These are phyloP conservation scores for Suhomyces wounanorum DNA, from an alignment of 1,139 yeast genomes.

Conservation along the genomic window DNA sequence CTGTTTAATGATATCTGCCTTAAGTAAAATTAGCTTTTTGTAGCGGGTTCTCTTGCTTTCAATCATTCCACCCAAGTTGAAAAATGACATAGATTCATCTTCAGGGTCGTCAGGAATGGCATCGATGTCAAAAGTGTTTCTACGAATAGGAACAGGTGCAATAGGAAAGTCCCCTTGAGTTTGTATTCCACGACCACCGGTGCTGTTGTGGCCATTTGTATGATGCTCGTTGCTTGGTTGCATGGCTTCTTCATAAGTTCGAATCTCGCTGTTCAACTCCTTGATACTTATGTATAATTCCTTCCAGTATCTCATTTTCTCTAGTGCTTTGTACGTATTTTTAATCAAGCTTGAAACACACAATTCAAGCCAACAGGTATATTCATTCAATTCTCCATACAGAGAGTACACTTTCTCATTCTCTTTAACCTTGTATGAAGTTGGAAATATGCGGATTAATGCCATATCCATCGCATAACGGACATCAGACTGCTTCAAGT, in stretches of 20 bases:
- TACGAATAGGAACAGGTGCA: slow-evolving; percentile 3
- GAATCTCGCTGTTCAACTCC: slow-evolving; percentile 34
- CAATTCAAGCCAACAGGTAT: slow-evolving; percentile 34
- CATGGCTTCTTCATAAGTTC: slow-evolving; percentile 24
- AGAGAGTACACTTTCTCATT: slow-evolving; percentile 15
- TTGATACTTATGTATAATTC: slow-evolving; percentile 35
- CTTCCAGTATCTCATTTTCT: slow-evolving; percentile 55
- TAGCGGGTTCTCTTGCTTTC: slow-evolving; percentile 41
- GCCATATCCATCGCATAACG: slow-evolving; percentile 24
- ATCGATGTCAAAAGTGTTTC: slow-evolving; percentile 14
- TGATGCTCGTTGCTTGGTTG: slow-evolving; percentile 1
- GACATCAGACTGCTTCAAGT: slow-evolving; percentile 48
- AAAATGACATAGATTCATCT: slow-evolving; percentile 23
- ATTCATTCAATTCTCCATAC: slow-evolving; percentile 22
- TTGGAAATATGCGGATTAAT: neutral
- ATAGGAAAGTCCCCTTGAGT: neutral
- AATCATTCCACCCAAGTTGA: slow-evolving; percentile 36
- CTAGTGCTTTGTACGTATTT: slow-evolving; percentile 41
- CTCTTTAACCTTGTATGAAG: neutral
- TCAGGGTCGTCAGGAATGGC: slow-evolving; percentile 13
- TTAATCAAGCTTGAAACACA: slow-evolving; percentile 38
- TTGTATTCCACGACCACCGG: neutral
- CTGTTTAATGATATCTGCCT: slow-evolving; percentile 37
- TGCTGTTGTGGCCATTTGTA: neutral
- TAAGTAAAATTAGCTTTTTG: slow-evolving; percentile 31